Evolutionary conservation across 108 stramenopile species (phyloP).

Genomic region (Cyclostephanos tholiformis): DNA sequence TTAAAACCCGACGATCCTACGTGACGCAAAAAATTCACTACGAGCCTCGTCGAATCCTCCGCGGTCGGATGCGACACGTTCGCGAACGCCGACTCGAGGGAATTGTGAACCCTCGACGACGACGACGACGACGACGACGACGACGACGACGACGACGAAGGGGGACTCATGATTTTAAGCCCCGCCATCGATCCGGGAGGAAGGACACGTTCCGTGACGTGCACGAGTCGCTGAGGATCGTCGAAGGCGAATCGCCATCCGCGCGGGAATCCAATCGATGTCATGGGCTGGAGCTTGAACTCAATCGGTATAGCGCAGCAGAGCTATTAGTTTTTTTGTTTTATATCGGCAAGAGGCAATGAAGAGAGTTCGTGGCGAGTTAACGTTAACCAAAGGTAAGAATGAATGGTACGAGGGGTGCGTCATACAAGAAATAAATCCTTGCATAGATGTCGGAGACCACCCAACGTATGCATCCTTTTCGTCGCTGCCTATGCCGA

Average conservation of each 20-base stretch:
- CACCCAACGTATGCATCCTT: too few relatives aligned
- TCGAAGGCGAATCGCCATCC: constrained; percentile 47
- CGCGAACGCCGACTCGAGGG: constrained; percentile 30
- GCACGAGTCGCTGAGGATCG: constrained; percentile 30
- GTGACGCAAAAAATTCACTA: constrained; percentile 22
- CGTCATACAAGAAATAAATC: too few relatives aligned
- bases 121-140: not conserved
- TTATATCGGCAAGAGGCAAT: too few relatives aligned
- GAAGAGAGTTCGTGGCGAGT: too few relatives aligned
- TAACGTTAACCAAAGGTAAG: too few relatives aligned
- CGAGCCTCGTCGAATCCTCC: constrained; percentile 9
- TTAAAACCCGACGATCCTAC: constrained; percentile 18
- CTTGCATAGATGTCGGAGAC: too few relatives aligned
- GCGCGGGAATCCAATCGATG: constrained; percentile 31
- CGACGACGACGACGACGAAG: not conserved
- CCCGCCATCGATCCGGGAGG: constrained; percentile 21
- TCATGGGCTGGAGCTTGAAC: constrained; percentile 23
- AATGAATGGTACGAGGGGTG: too few relatives aligned
- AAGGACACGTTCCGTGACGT: not conserved
- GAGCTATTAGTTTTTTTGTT: constrained; percentile 19
- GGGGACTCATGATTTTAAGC: constrained; percentile 30
- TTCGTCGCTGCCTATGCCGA: too few relatives aligned
- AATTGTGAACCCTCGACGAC: constrained; percentile 13
- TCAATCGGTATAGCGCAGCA: constrained; percentile 47
- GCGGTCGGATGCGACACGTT: constrained; percentile 17